Conservation (phyloP, 2,329 filamentous ascomycete species). For the Colletotrichum sansevieriae region DNA sequence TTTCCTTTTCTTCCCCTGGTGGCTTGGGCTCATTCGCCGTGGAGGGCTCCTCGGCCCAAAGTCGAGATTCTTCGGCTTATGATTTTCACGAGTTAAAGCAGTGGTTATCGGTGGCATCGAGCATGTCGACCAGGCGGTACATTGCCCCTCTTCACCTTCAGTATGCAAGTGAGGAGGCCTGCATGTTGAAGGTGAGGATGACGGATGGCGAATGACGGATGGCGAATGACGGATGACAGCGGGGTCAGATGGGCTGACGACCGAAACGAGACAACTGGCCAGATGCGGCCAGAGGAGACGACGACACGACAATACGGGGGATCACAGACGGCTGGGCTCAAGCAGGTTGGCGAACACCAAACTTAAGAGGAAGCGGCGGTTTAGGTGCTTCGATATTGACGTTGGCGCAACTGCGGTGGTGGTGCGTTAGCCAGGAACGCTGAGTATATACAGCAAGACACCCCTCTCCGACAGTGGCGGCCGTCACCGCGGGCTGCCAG, state of each 20-base stretch:
- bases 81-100: conserved; percentile 30
- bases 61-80: conserved; percentile 4
- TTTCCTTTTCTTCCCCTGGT: conserved; percentile 12
- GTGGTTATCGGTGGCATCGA: conserved; percentile 17
- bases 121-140: background rate
- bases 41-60: conserved; percentile 12
- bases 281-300: conserved; percentile 20
- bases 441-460: conserved; percentile 22
- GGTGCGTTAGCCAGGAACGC: conserved; percentile 39
- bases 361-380: conserved; percentile 27
- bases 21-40: conserved; percentile 18
- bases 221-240: conserved; percentile 22
- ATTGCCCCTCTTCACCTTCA: conserved; percentile 13
- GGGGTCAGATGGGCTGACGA: conserved; percentile 21
- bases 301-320: conserved; percentile 11
- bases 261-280: conserved; percentile 33
- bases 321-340: conserved; percentile 7
- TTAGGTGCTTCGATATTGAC: conserved; percentile 29
- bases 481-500: background rate
- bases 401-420: background rate
- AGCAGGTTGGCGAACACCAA: conserved; percentile 12
- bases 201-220: conserved; percentile 9
- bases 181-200: background rate
- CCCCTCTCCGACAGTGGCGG: conserved; percentile 6
- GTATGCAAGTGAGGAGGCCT: too few species aligned